phyloP scores from a whole-genome alignment of 495 filamentous ascomycete species.

The Talaromyces wortmannii region DNA sequence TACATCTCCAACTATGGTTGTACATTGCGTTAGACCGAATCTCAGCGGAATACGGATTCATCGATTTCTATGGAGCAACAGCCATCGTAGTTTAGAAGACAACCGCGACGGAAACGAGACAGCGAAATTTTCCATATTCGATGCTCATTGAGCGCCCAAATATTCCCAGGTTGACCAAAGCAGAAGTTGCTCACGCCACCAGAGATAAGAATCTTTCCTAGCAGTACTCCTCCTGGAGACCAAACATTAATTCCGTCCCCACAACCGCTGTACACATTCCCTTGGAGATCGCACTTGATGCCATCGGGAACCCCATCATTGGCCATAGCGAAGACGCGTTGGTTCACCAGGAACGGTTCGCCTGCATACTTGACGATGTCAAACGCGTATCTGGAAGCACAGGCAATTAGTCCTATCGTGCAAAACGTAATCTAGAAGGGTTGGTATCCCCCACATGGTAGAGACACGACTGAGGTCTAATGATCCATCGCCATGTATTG shows the following conservation, averaged over 20 bases:
- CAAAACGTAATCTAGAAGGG: too few species aligned
- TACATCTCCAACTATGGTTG: too few species aligned
- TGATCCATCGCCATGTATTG: too few species aligned
- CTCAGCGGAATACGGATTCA: too few species aligned
- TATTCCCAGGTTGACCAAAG: conserved; percentile 32
- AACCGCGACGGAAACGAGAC: too few species aligned
- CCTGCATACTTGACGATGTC: conserved; percentile 9
- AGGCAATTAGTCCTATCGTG: not conserved
- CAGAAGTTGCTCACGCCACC: conserved; percentile 37
- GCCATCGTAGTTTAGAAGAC: too few species aligned
- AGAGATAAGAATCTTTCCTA: conserved; percentile 47
- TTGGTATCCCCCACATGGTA: too few species aligned
- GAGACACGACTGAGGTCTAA: too few species aligned
- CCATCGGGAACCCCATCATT: conserved; percentile 52
- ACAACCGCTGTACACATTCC: conserved; percentile 53
- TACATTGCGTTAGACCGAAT: too few species aligned
- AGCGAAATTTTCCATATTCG: too few species aligned
- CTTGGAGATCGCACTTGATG: conserved; percentile 50
- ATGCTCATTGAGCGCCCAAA: conserved; percentile 37
- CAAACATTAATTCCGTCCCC: conserved; percentile 57
- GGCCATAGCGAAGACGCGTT: conserved; percentile 51
- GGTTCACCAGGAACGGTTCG: conserved; percentile 37
- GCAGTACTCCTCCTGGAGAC: conserved; percentile 45
- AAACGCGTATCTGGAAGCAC: conserved; percentile 20
- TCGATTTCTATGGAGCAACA: too few species aligned